A percentile compares a stretch with the other conserved stretches of the same genome.
phyloP scores from a whole-genome alignment of 345 rosid genomes.

The Camelina laxa region DNA sequence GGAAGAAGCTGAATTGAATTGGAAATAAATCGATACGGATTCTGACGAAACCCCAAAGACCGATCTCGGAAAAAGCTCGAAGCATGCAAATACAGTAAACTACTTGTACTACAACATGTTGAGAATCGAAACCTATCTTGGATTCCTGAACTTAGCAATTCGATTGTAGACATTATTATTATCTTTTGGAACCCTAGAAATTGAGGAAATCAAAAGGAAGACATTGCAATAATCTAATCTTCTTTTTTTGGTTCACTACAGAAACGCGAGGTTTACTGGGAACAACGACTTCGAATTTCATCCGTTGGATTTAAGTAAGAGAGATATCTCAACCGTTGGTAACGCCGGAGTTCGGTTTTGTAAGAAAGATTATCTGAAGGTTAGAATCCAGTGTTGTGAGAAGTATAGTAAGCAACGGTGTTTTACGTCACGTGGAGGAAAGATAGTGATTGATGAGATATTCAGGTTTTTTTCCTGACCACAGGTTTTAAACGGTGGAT shows the following conservation, averaged over 20 bases:
- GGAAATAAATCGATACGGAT: constrained; percentile 46
- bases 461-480: constrained; percentile 16
- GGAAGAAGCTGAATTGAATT: constrained; percentile 44
- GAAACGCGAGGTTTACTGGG: constrained; percentile 27
- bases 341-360: constrained; percentile 2
- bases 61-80: constrained; percentile 45
- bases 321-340: constrained; percentile 21
- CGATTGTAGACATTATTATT: constrained; percentile 52
- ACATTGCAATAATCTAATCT: constrained; percentile 25
- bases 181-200: constrained; percentile 45
- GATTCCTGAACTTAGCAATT: constrained; percentile 47
- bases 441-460: background rate
- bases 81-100: constrained; percentile 46
- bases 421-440: background rate
- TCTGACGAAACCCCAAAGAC: constrained; percentile 48
- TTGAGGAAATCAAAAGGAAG: constrained; percentile 24
- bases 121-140: constrained; percentile 43
- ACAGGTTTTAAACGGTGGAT: constrained; percentile 25
- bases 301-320: constrained; percentile 40
- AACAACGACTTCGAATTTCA: constrained; percentile 34
- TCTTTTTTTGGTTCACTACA: constrained; percentile 14
- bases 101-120: constrained; percentile 35
- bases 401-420: background rate
- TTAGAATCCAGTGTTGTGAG: constrained; percentile 4
- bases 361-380: constrained; percentile 23